Conservation (phyloP, 768 basidiomycete species). For the Mycena rosella region DNA sequence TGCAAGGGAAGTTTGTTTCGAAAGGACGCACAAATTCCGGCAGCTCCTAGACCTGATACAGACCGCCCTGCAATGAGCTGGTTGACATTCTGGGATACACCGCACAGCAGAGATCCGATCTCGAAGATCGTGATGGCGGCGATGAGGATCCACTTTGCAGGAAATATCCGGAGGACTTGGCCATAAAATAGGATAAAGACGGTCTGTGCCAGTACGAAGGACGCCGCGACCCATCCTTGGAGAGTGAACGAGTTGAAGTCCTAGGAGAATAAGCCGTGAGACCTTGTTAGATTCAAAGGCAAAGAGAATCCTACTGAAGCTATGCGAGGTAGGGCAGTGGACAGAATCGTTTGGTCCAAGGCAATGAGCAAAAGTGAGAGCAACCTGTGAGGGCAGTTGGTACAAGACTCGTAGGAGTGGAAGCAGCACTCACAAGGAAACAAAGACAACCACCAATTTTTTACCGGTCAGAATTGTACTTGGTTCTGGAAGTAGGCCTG, state of each 20-base stretch:
- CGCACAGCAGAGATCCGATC: slow-evolving; percentile 46
- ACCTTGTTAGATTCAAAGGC: no score
- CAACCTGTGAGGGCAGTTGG: neutral
- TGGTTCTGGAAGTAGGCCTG: neutral
- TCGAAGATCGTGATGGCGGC: slow-evolving; percentile 23
- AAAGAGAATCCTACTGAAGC: no score
- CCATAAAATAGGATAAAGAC: slow-evolving; percentile 28
- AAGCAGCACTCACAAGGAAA: neutral
- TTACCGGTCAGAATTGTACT: neutral
- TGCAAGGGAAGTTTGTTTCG: no score
- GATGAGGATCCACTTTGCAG: slow-evolving; percentile 26
- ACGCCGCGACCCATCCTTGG: slow-evolving; percentile 20
- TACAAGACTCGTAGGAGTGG: neutral
- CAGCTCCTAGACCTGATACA: slow-evolving; percentile 18
- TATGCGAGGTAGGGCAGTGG: slow-evolving; percentile 22
- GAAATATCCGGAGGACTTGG: slow-evolving; percentile 26
- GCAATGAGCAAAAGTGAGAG: slow-evolving; percentile 12
- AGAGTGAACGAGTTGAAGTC: slow-evolving; percentile 15
- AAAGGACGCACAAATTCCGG: no score
- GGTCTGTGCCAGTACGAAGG: slow-evolving; percentile 15
- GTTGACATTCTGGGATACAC: slow-evolving; percentile 34
- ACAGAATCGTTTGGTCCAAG: slow-evolving; percentile 14
- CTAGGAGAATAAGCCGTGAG: no score
- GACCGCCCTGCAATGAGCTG: slow-evolving; percentile 27
- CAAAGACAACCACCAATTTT: neutral